Evolutionary conservation across 768 basidiomycete species (phyloP).

Genomic region (Gloeophyllum trabeum): DNA sequence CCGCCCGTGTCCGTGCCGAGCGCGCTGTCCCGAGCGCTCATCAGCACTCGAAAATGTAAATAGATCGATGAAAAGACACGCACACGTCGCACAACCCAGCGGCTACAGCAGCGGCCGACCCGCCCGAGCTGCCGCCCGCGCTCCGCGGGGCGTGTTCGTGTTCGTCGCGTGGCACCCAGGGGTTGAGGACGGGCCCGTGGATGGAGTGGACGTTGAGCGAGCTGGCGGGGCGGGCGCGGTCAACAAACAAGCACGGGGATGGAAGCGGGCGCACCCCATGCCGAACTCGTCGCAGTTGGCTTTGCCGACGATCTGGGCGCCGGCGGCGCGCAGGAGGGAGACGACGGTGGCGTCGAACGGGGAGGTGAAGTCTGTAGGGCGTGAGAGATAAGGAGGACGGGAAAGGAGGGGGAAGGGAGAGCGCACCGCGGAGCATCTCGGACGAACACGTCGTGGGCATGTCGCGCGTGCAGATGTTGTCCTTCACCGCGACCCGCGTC

Average conservation of each 20-base stretch:
- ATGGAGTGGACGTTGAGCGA: conserved; percentile 68
- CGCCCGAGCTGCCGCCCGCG: conserved; percentile 91
- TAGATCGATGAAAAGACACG: conserved; percentile 18
- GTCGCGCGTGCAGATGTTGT: conserved; percentile 66
- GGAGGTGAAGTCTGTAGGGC: conserved; percentile 55
- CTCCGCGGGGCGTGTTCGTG: conserved; percentile 42
- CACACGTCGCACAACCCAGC: conserved; percentile 77
- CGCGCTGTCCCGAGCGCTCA: conserved; percentile 39
- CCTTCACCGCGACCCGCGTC: conserved; percentile 67
- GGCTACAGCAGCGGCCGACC: conserved; percentile 89
- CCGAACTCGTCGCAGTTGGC: conserved; percentile 98
- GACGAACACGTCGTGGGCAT: conserved; percentile 76
- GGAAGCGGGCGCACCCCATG: conserved; percentile 64
- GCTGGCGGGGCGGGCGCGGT: conserved; percentile 21
- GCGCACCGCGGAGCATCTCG: conserved; percentile 51
- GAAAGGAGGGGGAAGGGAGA: not conserved
- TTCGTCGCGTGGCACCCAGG: conserved; percentile 26
- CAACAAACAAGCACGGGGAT: not conserved
- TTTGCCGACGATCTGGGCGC: conserved; percentile 75
- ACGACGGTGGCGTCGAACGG: conserved; percentile 89
- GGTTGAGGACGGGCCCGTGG: conserved; percentile 77
- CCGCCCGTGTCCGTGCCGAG: conserved; percentile 94
- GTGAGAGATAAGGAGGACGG: not conserved
- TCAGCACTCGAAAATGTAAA: conserved; percentile 1
- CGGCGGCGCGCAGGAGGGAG: conserved; percentile 39